Evolutionary conservation across 163 green algal genomes (phyloP), one percentile per base, ranked within the genome.

Genomic region (Scenedesmus sp.): DNA sequence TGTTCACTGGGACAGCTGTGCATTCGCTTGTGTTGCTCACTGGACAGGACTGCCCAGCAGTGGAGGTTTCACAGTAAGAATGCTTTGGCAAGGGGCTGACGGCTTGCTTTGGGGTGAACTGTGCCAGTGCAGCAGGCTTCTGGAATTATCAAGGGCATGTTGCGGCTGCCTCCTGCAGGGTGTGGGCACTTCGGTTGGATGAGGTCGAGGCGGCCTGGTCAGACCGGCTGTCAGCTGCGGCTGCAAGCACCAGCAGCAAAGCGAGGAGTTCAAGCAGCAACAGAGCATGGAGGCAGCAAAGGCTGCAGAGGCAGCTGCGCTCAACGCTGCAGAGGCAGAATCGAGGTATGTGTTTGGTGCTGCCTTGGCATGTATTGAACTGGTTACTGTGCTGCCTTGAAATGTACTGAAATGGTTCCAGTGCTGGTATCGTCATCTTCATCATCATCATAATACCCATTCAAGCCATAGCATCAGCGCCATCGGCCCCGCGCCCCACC

Each of bases 291-390:
- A 84, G 56, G 46, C 37, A 40, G 81, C 81, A n/a, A 85, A 85
- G 33, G 65, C 80, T n/a, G 68, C 68, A 9, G 81, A 89, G 73
- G 88, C 88, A n/a, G 68, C 81, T 53, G 88, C 81, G n/a, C 26
- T 81, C 53, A 81, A 87, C 26, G 33, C 53, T 68, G 81, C 81
- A 42, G 88, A 89, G 56, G 88, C 79, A 30, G 78, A 91, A 59
- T 26, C 30, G 24, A 65, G 65, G 84, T 89, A n/a, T 9, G 82
- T 35, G 40, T 33, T 13, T 40, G 35, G 24, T 40, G 30, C 24
- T 37, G 61, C 24, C 16, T 0, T 76, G 65, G 65, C 65, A 5
- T 76, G 30, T n/a, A n/a, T n/a, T 40, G 65, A 76, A 7, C 59
- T 76, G 65, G 30, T 18, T 76, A 30, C 30, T 40, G 56, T 7